Conservation (phyloP, 495 filamentous ascomycete genomes). For the Neurospora africana region DNA sequence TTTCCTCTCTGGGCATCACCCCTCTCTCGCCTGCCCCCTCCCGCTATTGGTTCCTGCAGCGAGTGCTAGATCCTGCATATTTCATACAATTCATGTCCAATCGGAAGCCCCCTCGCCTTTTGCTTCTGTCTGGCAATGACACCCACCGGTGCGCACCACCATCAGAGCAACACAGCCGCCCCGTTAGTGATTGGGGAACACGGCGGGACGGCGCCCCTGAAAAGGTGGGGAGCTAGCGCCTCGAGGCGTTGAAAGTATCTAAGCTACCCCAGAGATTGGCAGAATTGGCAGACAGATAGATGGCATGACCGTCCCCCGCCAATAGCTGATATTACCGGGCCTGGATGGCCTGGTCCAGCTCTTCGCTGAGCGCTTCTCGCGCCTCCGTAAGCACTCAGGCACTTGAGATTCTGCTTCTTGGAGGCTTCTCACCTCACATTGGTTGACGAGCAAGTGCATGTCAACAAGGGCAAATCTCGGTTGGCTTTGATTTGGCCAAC, state of each 20-base stretch:
- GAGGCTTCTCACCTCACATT: neutral
- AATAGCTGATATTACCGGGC: neutral
- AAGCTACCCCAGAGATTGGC: neutral
- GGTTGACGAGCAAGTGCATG: neutral
- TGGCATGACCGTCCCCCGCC: neutral
- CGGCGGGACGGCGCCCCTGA: neutral
- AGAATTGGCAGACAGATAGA: neutral
- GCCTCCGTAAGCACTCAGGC: neutral
- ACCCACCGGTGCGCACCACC: conserved; percentile 2
- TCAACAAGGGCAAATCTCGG: neutral
- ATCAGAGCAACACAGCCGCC: neutral
- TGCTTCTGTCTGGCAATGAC: conserved; percentile 7
- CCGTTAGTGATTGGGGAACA: neutral
- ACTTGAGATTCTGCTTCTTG: neutral
- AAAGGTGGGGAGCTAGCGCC: neutral
- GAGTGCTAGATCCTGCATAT: conserved; percentile 17
- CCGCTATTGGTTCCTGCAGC: conserved; percentile 16
- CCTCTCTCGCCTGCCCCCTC: neutral
- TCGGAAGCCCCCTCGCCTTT: conserved; percentile 5
- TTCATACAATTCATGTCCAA: conserved; percentile 18
- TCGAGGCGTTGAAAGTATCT: neutral
- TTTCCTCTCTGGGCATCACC: neutral
- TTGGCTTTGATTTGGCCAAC: neutral
- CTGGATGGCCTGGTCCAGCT: neutral
- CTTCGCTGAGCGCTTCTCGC: neutral